Conservation (phyloP, 169 alveolate genomes). For the Ichthyophthirius multifiliis region DNA sequence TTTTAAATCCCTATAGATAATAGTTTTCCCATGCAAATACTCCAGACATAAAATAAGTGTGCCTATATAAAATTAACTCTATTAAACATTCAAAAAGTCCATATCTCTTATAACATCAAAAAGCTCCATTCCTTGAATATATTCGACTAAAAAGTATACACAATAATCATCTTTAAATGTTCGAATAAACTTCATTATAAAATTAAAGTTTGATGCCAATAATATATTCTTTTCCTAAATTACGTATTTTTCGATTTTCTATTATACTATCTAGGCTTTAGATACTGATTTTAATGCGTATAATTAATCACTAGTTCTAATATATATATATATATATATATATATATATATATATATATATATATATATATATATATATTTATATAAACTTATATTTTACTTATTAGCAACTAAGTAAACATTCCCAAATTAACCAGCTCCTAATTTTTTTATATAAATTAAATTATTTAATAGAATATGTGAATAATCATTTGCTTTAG, state of each 20-base stretch:
- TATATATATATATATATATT: not conserved
- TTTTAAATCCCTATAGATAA: constrained; percentile 95
- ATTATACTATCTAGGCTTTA: constrained; percentile 32
- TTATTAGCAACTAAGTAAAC: constrained; percentile 47
- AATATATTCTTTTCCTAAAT: constrained; percentile 54
- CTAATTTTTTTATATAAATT: constrained; percentile 30
- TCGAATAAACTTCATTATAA: constrained; percentile 61
- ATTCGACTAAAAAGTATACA: constrained; percentile 65
- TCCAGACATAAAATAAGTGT: constrained; percentile 64
- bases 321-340: not conserved
- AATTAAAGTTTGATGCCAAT: constrained; percentile 61
- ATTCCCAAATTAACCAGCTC: constrained; percentile 41
- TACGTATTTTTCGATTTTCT: constrained; percentile 45
- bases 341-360: not conserved
- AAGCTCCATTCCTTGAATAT: constrained; percentile 67
- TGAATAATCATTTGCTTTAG: constrained; percentile 31
- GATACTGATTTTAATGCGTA: constrained; percentile 69
- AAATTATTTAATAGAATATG: constrained; percentile 35
- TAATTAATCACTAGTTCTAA: constrained; percentile 5
- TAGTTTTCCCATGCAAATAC: constrained; percentile 88
- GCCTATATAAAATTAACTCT: constrained; percentile 50
- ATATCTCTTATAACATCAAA: constrained; percentile 63
- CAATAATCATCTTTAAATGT: constrained; percentile 58
- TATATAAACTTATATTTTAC: constrained; percentile 19
- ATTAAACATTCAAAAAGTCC: constrained; percentile 51